Percentiles rank a stretch among this genome's conserved stretches.
Conservation (phyloP, 1,139 yeast species). For the Taphrina betulina region DNA sequence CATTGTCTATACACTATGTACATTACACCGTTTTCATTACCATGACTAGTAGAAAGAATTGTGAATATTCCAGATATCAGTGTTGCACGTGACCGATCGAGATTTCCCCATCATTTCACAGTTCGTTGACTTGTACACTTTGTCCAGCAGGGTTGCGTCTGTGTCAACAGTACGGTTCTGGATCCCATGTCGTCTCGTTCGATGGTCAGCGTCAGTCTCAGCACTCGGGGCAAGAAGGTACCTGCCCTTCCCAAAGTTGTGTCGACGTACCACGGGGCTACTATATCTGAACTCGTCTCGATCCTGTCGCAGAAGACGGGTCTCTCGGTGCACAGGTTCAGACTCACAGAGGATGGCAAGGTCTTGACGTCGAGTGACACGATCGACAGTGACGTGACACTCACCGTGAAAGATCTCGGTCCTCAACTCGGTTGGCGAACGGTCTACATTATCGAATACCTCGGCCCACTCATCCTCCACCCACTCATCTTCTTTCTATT, state of each 20-base stretch:
- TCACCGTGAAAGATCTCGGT: conserved; percentile 80
- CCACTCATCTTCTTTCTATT: conserved; percentile 55
- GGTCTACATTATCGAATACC: conserved; percentile 79
- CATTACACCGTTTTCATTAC: too few species aligned
- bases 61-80: too few species aligned
- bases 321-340: conserved; percentile 43
- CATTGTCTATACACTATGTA: too few species aligned
- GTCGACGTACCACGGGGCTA: conserved; percentile 28
- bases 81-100: too few species aligned
- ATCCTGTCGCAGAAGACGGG: conserved; percentile 42
- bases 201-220: conserved; percentile 27
- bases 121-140: too few species aligned
- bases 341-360: conserved; percentile 42
- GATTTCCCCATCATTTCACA: too few species aligned
- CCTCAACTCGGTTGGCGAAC: conserved; percentile 91
- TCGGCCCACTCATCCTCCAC: conserved; percentile 85
- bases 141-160: too few species aligned
- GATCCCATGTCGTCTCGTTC: too few species aligned
- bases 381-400: conserved; percentile 37
- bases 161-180: too few species aligned
- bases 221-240: conserved; percentile 31
- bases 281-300: conserved; percentile 24
- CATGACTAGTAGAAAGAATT: too few species aligned
- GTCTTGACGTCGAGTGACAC: conserved; percentile 40
- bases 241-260: conserved; percentile 19